Conservation (phyloP, 2,329 filamentous ascomycete genomes). For the Hortaea sp. region DNA sequence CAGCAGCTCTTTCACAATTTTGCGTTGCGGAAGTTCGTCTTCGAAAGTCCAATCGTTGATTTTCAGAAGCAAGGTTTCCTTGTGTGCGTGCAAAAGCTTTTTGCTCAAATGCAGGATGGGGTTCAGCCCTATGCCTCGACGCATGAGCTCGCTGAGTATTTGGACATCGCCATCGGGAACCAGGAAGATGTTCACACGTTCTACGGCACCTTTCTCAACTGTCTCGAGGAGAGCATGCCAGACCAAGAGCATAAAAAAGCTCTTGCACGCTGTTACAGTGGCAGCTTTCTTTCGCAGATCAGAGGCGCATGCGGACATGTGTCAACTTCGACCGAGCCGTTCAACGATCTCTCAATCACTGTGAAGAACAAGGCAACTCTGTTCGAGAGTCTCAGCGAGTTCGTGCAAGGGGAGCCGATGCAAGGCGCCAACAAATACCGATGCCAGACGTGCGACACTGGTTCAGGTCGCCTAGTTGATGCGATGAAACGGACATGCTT, state of each 20-base stretch:
- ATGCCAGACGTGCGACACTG: slow-evolving; percentile 73
- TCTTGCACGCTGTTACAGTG: slow-evolving; percentile 80
- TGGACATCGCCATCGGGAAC: slow-evolving; percentile 74
- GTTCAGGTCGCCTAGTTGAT: slow-evolving; percentile 57
- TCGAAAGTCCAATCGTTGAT: slow-evolving; percentile 43
- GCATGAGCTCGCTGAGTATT: slow-evolving; percentile 58
- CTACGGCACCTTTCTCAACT: slow-evolving; percentile 85
- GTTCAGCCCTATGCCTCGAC: slow-evolving; percentile 66
- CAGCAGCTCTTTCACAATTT: slow-evolving; percentile 96
- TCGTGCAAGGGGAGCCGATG: slow-evolving; percentile 92
- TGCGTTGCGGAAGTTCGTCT: slow-evolving; percentile 74
- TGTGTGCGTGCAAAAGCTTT: slow-evolving; percentile 67
- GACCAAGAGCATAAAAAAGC: slow-evolving; percentile 56
- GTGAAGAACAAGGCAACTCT: slow-evolving; percentile 84
- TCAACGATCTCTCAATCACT: slow-evolving; percentile 90
- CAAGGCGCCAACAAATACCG: slow-evolving; percentile 98
- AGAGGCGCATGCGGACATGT: slow-evolving; percentile 91
- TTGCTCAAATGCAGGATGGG: slow-evolving; percentile 77
- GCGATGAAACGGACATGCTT: slow-evolving; percentile 81
- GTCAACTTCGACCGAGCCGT: slow-evolving; percentile 79
- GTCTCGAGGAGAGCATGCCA: slow-evolving; percentile 74
- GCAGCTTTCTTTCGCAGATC: slow-evolving; percentile 85
- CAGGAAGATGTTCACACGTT: slow-evolving; percentile 99
- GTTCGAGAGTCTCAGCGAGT: slow-evolving; percentile 83
- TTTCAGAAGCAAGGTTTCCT: slow-evolving; percentile 58